phyloP scores from a whole-genome alignment of 257 asterid species.

The Jacaranda mimosifolia region DNA sequence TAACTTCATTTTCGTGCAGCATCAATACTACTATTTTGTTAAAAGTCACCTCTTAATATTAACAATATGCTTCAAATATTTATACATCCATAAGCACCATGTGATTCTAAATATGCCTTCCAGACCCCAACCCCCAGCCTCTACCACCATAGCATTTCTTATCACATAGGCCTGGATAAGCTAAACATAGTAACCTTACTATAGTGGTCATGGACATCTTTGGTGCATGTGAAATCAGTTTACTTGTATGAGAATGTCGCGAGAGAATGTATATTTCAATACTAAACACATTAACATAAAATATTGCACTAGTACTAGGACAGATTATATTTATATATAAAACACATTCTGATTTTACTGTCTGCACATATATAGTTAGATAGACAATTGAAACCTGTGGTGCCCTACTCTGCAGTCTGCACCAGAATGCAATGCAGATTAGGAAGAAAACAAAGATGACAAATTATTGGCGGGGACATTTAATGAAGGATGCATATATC shows the following conservation, averaged over 20 bases:
- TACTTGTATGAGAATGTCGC: background rate
- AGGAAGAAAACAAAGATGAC: background rate
- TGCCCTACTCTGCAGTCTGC: background rate
- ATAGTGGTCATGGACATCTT: too few species aligned
- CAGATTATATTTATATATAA: background rate
- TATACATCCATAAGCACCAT: too few species aligned
- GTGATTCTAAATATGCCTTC: too few species aligned
- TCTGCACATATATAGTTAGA: background rate
- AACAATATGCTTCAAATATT: too few species aligned
- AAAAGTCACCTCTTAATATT: too few species aligned
- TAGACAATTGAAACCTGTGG: background rate
- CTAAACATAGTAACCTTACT: too few species aligned
- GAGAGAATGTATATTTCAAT: background rate
- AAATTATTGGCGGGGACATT: conserved; percentile 7
- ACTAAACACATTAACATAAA: background rate
- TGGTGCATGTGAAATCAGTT: background rate
- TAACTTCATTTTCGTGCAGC: too few species aligned
- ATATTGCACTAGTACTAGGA: background rate
- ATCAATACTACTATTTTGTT: too few species aligned
- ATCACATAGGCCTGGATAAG: too few species aligned
- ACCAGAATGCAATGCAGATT: background rate
- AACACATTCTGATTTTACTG: background rate
- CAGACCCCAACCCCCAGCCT: too few species aligned
- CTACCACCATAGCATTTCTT: too few species aligned
- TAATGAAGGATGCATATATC: background rate